phyloP scores from a whole-genome alignment of 208 protist species.

The Spongospora subterranea region DNA sequence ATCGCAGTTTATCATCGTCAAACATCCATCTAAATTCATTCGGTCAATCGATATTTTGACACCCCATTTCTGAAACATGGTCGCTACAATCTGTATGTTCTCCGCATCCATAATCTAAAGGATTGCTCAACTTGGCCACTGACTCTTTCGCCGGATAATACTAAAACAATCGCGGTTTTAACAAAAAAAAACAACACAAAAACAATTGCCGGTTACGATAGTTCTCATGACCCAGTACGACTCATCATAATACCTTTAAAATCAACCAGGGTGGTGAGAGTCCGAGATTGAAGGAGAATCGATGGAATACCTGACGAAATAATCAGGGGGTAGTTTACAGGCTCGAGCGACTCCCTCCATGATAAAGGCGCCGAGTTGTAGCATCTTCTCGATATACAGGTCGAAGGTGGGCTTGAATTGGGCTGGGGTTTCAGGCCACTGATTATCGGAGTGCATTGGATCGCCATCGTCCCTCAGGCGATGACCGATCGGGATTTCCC shows the following conservation, averaged over 20 bases:
- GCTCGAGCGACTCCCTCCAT: slow-evolving; percentile 42
- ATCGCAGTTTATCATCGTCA: slow-evolving; percentile 38
- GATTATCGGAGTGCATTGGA: slow-evolving; percentile 33
- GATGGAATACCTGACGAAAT: neutral
- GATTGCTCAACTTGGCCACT: neutral
- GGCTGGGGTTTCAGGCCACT: slow-evolving; percentile 8
- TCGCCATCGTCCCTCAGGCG: neutral
- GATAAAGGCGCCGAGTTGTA: neutral
- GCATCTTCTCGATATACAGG: neutral
- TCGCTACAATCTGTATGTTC: slow-evolving; percentile 32
- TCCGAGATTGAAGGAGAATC: neutral
- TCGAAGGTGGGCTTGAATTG: neutral
- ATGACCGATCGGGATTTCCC: neutral
- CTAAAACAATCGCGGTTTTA: neutral
- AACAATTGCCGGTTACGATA: slow-evolving; percentile 31
- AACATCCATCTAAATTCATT: slow-evolving; percentile 32
- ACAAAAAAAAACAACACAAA: neutral
- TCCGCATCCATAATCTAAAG: neutral
- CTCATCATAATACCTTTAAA: slow-evolving; percentile 26
- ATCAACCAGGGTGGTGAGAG: neutral
- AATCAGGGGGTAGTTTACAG: neutral
- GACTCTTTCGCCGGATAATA: slow-evolving; percentile 13
- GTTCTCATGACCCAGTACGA: slow-evolving; percentile 29
- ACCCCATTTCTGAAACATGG: neutral
- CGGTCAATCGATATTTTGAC: neutral